Evolutionary conservation across 1,139 yeast genomes (phyloP).

Genomic region (Suhomyces ambrosiae): DNA sequence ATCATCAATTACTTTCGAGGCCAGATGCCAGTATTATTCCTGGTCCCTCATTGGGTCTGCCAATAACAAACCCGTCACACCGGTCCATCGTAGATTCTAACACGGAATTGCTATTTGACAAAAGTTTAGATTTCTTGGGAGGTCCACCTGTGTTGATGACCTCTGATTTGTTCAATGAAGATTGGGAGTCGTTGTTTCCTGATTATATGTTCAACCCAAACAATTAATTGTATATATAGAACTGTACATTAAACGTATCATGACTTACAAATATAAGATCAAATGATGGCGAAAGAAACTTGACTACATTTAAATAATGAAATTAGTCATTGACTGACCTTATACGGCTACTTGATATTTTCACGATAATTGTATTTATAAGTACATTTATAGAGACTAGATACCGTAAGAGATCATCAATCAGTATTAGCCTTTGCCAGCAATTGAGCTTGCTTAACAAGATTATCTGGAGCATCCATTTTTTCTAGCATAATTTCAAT

Average conservation of each 20-base stretch:
- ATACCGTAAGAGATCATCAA: too few relatives aligned
- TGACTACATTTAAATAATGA: too few relatives aligned
- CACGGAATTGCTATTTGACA: slow-evolving; percentile 26
- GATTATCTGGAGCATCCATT: slow-evolving; percentile 67
- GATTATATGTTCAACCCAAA: slow-evolving; percentile 31
- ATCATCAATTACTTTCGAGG: slow-evolving; percentile 6
- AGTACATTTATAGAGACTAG: too few relatives aligned
- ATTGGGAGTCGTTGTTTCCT: slow-evolving; percentile 54
- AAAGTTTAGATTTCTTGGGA: slow-evolving; percentile 46
- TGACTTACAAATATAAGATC: too few relatives aligned
- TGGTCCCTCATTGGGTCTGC: neutral
- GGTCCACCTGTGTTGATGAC: slow-evolving; percentile 59
- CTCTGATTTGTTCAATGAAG: slow-evolving; percentile 51
- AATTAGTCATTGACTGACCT: too few relatives aligned
- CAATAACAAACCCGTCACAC: neutral
- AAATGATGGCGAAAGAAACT: too few relatives aligned
- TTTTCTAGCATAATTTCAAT: slow-evolving; percentile 76
- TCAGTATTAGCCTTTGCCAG: slow-evolving; percentile 64
- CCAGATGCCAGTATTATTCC: slow-evolving; percentile 1
- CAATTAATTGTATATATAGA: slow-evolving; percentile 8
- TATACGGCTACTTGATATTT: too few relatives aligned
- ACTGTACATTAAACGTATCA: too few relatives aligned
- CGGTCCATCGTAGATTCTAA: slow-evolving; percentile 22
- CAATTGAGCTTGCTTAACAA: slow-evolving; percentile 70
- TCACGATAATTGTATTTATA: too few relatives aligned